Conservation (phyloP, 176 grass and related monocot species). For the Musa troglodytarum region DNA sequence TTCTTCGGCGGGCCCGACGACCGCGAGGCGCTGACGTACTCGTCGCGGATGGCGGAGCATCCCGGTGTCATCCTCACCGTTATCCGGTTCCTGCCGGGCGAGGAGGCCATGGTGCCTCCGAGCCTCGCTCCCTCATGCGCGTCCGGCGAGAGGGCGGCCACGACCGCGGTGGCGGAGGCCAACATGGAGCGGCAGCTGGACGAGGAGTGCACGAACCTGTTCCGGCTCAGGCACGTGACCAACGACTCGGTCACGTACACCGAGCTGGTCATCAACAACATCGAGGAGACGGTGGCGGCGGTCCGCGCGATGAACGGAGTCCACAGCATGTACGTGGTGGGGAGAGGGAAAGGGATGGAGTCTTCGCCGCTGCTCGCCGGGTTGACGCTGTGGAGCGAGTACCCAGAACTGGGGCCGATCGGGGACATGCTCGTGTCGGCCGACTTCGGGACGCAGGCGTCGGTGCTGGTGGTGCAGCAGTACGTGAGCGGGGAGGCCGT, state of each 20-base stretch:
- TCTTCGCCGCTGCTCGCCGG: constrained; percentile 1
- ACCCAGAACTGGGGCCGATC: constrained; percentile 4
- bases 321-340: constrained; percentile 16
- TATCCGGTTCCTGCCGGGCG: background rate
- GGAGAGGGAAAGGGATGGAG: constrained; percentile 4
- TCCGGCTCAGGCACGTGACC: background rate
- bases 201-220: background rate
- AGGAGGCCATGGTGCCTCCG: background rate
- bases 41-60: constrained; percentile 6
- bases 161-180: background rate
- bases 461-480: constrained; percentile 21
- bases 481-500: background rate
- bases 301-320: background rate
- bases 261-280: constrained; percentile 11
- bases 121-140: background rate
- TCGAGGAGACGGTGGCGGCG: constrained; percentile 14
- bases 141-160: background rate
- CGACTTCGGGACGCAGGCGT: background rate
- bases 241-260: background rate
- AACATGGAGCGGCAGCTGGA: constrained; percentile 5
- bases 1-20: constrained; percentile 26
- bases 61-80: constrained; percentile 1
- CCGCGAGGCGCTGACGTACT: constrained; percentile 16
- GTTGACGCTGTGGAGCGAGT: constrained; percentile 12
- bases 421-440: constrained; percentile 11